These are phyloP conservation scores for Whalleya microplaca DNA, from an alignment of 2,329 filamentous ascomycete species.

Conservation along the genomic window DNA sequence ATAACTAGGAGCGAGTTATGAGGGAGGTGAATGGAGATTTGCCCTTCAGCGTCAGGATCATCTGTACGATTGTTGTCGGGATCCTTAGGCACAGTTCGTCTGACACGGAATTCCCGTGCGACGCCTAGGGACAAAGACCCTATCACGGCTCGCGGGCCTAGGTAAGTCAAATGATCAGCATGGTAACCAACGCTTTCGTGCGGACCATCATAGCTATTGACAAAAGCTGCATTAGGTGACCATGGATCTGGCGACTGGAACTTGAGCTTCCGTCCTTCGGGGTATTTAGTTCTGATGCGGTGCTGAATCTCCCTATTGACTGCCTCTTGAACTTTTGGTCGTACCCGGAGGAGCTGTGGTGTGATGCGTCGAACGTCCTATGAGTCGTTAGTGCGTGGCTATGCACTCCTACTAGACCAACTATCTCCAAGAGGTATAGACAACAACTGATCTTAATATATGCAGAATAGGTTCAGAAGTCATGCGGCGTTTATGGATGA, in stretches of 20 bases:
- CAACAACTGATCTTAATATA: too few species aligned
- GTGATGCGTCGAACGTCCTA: slow-evolving; percentile 78
- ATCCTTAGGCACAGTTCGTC: slow-evolving; percentile 70
- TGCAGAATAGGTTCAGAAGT: too few species aligned
- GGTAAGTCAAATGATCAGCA: slow-evolving; percentile 88
- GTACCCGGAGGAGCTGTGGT: slow-evolving; percentile 72
- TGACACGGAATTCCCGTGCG: slow-evolving; percentile 88
- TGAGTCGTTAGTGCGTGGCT: neutral
- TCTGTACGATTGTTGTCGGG: slow-evolving; percentile 44
- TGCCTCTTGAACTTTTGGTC: slow-evolving; percentile 68
- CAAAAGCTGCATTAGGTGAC: slow-evolving; percentile 88
- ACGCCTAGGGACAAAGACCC: slow-evolving; percentile 91
- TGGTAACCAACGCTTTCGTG: slow-evolving; percentile 89
- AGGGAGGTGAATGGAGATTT: slow-evolving; percentile 90
- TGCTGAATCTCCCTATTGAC: slow-evolving; percentile 79
- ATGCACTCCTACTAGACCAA: neutral
- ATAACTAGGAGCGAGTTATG: slow-evolving; percentile 94
- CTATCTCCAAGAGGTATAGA: too few species aligned
- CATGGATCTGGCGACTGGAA: slow-evolving; percentile 76
- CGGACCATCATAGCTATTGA: slow-evolving; percentile 89
- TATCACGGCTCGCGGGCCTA: slow-evolving; percentile 86
- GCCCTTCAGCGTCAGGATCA: slow-evolving; percentile 71
- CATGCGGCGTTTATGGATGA: too few species aligned
- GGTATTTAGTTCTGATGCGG: slow-evolving; percentile 71
- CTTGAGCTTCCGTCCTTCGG: slow-evolving; percentile 71